Conservation (phyloP, 2,329 filamentous ascomycete species). For the Dactylellina haptotyla region DNA sequence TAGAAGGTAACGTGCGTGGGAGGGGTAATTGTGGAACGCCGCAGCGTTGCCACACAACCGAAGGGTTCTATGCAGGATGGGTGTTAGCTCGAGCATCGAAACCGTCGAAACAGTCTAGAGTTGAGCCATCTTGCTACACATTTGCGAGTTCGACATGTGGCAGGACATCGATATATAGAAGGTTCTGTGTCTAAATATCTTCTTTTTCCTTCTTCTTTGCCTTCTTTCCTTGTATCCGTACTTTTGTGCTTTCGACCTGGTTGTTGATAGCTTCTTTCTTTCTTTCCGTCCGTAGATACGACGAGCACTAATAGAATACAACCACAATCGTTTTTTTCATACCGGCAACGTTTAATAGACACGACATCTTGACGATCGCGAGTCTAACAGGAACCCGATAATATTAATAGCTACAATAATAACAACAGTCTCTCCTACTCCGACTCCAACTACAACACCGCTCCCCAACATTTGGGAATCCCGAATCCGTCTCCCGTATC, state of each 20-base stretch:
- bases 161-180: background rate
- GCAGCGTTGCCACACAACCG: background rate
- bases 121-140: conserved; percentile 14
- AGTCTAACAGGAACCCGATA: no score
- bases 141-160: background rate
- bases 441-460: no score
- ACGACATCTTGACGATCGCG: no score
- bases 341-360: no score
- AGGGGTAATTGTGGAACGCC: conserved; percentile 10
- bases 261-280: background rate
- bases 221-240: background rate
- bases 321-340: no score
- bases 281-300: no score
- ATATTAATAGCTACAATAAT: no score
- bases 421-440: no score
- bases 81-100: conserved; percentile 23
- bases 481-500: no score
- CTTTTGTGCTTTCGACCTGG: background rate
- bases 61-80: background rate
- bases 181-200: no score
- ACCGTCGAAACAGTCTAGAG: conserved; percentile 41
- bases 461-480: no score
- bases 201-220: background rate
- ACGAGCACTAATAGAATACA: no score
- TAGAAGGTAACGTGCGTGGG: background rate